A percentile compares a stretch with the other conserved stretches of the same genome.
Evolutionary conservation across 2,329 filamentous ascomycete genomes (phyloP).

Genomic region (Phaeosphaeria sp.): DNA sequence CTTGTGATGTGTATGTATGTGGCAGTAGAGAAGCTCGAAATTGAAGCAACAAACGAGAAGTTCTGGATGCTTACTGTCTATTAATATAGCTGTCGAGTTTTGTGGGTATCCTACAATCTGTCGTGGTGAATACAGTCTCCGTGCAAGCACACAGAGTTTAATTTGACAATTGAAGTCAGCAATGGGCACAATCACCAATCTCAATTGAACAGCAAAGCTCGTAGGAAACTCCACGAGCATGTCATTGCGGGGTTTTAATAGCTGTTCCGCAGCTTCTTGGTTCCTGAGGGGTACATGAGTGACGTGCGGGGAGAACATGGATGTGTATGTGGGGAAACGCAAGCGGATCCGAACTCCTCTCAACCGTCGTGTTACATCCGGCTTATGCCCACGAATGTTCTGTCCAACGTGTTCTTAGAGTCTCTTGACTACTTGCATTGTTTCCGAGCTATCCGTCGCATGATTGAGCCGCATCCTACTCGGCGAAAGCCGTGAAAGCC

Average conservation of each 20-base stretch:
- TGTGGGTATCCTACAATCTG: neutral
- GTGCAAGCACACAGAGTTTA: neutral
- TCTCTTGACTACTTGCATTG: neutral
- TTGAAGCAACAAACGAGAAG: too few species aligned
- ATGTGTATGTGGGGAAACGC: slow-evolving; percentile 26
- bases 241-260: slow-evolving; percentile 32
- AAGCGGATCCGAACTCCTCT: slow-evolving; percentile 34
- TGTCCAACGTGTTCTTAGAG: neutral
- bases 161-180: neutral
- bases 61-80: too few species aligned
- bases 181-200: neutral
- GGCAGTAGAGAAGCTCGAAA: neutral
- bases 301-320: slow-evolving; percentile 40
- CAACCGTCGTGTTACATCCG: slow-evolving; percentile 5
- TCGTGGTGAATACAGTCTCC: neutral
- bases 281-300: slow-evolving; percentile 13
- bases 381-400: neutral
- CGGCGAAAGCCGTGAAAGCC: slow-evolving; percentile 57
- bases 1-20: neutral
- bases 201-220: neutral
- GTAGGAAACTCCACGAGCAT: neutral
- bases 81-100: too few species aligned
- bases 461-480: slow-evolving; percentile 38
- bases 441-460: slow-evolving; percentile 13
- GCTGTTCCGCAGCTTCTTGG: slow-evolving; percentile 14